Base-by-base conservation (phyloP, 2,329 filamentous ascomycete species). In the Gremmenia infestans region DNA sequence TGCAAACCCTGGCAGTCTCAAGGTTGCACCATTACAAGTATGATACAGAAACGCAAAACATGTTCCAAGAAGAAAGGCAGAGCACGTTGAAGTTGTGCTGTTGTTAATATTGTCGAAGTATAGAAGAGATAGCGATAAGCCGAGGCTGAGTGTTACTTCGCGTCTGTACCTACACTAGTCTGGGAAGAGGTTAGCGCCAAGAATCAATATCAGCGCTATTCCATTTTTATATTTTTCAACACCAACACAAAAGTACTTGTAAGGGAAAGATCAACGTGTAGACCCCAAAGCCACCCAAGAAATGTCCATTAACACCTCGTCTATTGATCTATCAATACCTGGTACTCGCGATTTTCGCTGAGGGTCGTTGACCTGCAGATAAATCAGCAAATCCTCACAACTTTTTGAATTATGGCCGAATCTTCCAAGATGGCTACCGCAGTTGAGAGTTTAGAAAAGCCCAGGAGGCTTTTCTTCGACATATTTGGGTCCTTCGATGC, bases 291-390 rank as follows among this genome's bases (percentile, higher is more conserved):
- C 22, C 5, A 19, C 32, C 7, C 32, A 42, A 49, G 56, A 60
- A 45, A 64, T 60, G 59, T 53, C 43, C 25, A 50, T 52, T 46
- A 49, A 37, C 12, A 42, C 8, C 40, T 32, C 22, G 19, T 22
- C 22, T 15, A 9, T 9, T 25, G 25, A 40, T 46, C 48, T 59
- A 50, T 46, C 36, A 2, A 42, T 52, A n/a, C 32, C 15, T 23
- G 48, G 55, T 50, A 28, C 28, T 45, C 55, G 54, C 55, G 56
- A 65, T 63, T 55, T 17, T 32, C 55, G 36, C 50, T 62, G 62
- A 62, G 58, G 60, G 62, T 54, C 54, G 55, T 60, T 65, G 58
- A 59, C 59, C 63, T 65, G 62, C 60, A 64, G 62, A 65, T 48
- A 57, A 62, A 62, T 50, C 55, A 63, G 58, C 50, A 52, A 25